Percentiles rank a stretch among this genome's conserved stretches.
These are phyloP conservation scores for Talaromyces sp. DNA, from an alignment of 2,329 filamentous ascomycete genomes.

Conservation along the genomic window DNA sequence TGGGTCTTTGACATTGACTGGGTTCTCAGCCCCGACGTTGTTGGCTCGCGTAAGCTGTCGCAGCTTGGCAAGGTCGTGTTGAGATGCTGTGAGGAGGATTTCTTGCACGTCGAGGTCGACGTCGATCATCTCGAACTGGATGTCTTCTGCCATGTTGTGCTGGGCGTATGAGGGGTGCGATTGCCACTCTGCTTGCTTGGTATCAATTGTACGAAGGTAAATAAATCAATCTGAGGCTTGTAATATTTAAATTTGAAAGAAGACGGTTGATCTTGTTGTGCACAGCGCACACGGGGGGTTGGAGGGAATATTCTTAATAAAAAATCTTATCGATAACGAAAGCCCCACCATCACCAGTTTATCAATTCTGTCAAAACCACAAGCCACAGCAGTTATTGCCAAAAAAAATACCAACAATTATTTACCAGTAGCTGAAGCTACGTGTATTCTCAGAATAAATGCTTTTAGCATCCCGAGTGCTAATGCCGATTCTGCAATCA, in stretches of 20 bases:
- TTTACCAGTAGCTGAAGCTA: neutral
- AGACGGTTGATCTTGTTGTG: neutral
- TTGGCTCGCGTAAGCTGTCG: slow-evolving; percentile 61
- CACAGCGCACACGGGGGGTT: neutral
- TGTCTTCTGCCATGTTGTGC: slow-evolving; percentile 3
- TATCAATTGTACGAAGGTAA: neutral
- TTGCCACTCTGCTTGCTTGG: neutral
- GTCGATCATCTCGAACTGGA: slow-evolving; percentile 12
- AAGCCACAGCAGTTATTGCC: neutral
- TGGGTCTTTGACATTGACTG: slow-evolving; percentile 72
- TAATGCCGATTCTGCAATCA: neutral
- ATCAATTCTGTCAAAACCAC: neutral
- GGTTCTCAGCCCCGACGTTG: slow-evolving; percentile 37
- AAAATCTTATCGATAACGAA: neutral
- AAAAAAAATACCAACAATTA: neutral
- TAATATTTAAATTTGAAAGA: neutral
- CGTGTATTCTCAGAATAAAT: neutral
- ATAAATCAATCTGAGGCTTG: neutral
- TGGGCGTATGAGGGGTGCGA: too few relatives aligned
- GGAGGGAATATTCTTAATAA: neutral
- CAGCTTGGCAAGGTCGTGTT: slow-evolving; percentile 63
- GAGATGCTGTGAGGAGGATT: slow-evolving; percentile 60
- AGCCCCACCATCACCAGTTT: neutral
- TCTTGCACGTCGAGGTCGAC: slow-evolving; percentile 47
- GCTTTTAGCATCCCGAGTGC: neutral